Evolutionary conservation across 257 asterid genomes (phyloP), one percentile per base, ranked within the genome.

Genomic region (Forsythia viridissima): DNA sequence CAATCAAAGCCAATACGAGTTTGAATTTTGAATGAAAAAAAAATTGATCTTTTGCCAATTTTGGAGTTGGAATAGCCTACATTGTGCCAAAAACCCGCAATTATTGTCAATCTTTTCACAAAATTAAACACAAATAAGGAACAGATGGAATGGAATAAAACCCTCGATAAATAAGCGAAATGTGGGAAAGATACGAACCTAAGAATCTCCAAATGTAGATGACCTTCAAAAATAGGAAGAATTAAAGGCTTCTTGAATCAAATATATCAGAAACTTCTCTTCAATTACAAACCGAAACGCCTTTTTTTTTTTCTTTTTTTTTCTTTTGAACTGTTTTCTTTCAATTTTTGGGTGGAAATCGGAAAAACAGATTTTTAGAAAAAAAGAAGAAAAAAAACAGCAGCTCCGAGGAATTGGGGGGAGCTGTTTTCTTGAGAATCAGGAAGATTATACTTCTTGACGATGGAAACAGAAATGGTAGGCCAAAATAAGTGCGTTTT

Each of bases 171-270:
- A 79, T 44, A 70, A 40, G 48, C 51, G 70, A 11, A 80, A 55
- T 51, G 63, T 0, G 39, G 46, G 21, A 77, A 74, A 74, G 13
- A 15, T 41, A 80, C 87, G 63, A 80, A 87, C 90, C 90, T 80
- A 74, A 24, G 73, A 68, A 21, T 71, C 63, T 10, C 67, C 68
- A 66, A 79, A 63, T 72, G 90, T 80, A 79, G 87, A 73, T 18
- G 83, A 81, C 6, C 36, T 24, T 24, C 38, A 11, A 61, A 61
- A 61, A 24, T 61, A 61, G 38, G 16, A 61, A 61, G 8, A 24
- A 21, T 24, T 24, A 24, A 57, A 65, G 46, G 6, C 69, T 61
- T 21, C 69, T 4, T 10, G 52, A 84, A 82, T 79, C 84, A 70
- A 76, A 48, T 46, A 66, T 84, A 77, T 37, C 55, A 39, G 75